A percentile compares a stretch with the other conserved stretches of the same genome.
These are phyloP conservation scores for Tuber indicum DNA, from an alignment of 495 filamentous ascomycete species.

Conservation along the genomic window DNA sequence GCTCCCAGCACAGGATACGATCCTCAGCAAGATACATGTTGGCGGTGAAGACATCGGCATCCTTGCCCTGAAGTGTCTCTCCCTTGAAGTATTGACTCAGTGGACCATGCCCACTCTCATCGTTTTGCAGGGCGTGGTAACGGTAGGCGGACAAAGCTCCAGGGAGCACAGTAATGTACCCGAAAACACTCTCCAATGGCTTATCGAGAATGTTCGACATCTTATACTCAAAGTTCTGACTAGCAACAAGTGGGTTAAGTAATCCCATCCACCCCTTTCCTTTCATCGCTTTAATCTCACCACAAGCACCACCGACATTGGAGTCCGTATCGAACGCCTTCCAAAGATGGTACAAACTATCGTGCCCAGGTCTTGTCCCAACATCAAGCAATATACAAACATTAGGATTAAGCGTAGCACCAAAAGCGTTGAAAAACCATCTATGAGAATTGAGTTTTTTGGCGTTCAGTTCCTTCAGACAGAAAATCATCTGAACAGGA, in stretches of 20 bases:
- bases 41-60: slow-evolving; percentile 96
- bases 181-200: slow-evolving; percentile 92
- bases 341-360: slow-evolving; percentile 94
- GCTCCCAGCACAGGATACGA: slow-evolving; percentile 97
- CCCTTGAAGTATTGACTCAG: slow-evolving; percentile 99
- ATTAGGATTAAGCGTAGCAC: slow-evolving; percentile 84
- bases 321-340: slow-evolving; percentile 98
- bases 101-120: slow-evolving; percentile 88
- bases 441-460: slow-evolving; percentile 98
- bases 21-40: slow-evolving; percentile 99
- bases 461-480: slow-evolving; percentile 93
- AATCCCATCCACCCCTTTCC: slow-evolving; percentile 75
- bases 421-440: slow-evolving; percentile 99
- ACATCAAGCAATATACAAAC: slow-evolving; percentile 96
- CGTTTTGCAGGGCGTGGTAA: slow-evolving; percentile 95
- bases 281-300: slow-evolving; percentile 95
- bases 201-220: slow-evolving; percentile 99
- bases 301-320: slow-evolving; percentile 90
- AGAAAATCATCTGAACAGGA: slow-evolving; percentile 98
- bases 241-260: slow-evolving; percentile 89
- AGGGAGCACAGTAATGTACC: slow-evolving; percentile 94
- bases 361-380: slow-evolving; percentile 79
- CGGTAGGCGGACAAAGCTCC: slow-evolving; percentile 93
- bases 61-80: slow-evolving; percentile 90
- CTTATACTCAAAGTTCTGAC: slow-evolving; percentile 99